Percentiles rank a stretch among this genome's conserved stretches.
Conservation (phyloP, 371 early-diverging fungal species). For the Dinochytrium kinnereticum region DNA sequence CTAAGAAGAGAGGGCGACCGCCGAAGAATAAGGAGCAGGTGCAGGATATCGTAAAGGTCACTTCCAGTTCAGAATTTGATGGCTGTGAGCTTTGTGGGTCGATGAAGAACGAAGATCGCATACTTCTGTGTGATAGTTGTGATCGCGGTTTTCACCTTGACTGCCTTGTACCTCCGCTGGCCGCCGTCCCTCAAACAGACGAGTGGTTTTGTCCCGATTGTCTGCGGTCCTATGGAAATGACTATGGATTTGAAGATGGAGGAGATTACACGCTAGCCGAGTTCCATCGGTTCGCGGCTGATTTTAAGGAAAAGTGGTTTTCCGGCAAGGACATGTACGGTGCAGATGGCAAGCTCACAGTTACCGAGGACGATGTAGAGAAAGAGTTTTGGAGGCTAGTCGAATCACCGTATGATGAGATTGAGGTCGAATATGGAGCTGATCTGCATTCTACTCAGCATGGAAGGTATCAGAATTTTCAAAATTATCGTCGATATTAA, state of each 20-base stretch:
- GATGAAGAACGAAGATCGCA: constrained; percentile 54
- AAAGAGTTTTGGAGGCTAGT: constrained; percentile 95
- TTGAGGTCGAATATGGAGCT: constrained; percentile 96
- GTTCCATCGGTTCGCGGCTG: constrained; percentile 80
- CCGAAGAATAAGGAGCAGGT: constrained; percentile 4
- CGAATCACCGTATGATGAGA: constrained; percentile 82
- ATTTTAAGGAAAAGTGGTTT: constrained; percentile 83
- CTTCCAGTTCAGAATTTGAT: not conserved
- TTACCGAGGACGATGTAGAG: constrained; percentile 85
- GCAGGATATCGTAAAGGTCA: not conserved
- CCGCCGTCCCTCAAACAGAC: constrained; percentile 64
- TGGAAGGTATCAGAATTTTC: constrained; percentile 68
- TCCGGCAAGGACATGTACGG: constrained; percentile 8
- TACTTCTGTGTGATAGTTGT: constrained; percentile 89
- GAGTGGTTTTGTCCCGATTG: constrained; percentile 91
- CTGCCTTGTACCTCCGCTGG: constrained; percentile 79
- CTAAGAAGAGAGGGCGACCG: constrained; percentile 13
- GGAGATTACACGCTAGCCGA: constrained; percentile 75
- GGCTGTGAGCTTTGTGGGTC: constrained; percentile 48
- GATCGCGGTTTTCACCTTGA: constrained; percentile 80
- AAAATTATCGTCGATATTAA: constrained; percentile 12
- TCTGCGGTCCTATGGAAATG: constrained; percentile 74
- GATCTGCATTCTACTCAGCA: constrained; percentile 90
- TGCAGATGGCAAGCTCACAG: constrained; percentile 40
- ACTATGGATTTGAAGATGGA: constrained; percentile 93